Conservation (phyloP, 371 early-diverging fungal genomes). For the Umbelopsis sp. region DNA sequence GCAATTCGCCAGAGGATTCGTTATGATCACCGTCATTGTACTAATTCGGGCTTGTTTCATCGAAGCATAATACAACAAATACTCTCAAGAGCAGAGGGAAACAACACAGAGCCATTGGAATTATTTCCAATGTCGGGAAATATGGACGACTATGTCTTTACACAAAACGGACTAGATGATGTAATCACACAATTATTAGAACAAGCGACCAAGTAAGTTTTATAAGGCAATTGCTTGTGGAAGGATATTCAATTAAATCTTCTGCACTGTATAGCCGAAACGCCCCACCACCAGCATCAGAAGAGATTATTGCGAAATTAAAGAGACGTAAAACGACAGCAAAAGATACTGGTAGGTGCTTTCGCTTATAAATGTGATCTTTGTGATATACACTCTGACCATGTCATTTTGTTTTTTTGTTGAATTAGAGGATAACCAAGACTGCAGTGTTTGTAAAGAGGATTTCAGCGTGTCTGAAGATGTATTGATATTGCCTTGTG, state of each 20-base stretch:
- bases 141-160: slow-evolving; percentile 68
- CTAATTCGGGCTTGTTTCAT: no score
- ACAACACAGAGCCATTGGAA: slow-evolving; percentile 28
- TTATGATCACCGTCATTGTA: not conserved
- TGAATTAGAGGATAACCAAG: slow-evolving; percentile 41
- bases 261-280: not conserved
- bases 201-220: slow-evolving; percentile 57
- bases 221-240: not conserved
- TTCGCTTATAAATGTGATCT: not conserved
- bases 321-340: slow-evolving; percentile 50
- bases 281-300: slow-evolving; percentile 73
- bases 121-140: slow-evolving; percentile 47
- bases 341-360: slow-evolving; percentile 50
- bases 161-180: slow-evolving; percentile 70
- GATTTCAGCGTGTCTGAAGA: slow-evolving; percentile 63
- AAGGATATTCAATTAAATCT: not conserved
- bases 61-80: slow-evolving; percentile 15
- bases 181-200: slow-evolving; percentile 84
- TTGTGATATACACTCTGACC: not conserved
- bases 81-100: slow-evolving; percentile 14
- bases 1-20: no score
- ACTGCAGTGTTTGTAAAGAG: slow-evolving; percentile 88
- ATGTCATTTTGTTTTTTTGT: not conserved
- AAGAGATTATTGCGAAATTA: slow-evolving; percentile 61
- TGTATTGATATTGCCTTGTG: slow-evolving; percentile 75